Base-by-base conservation (phyloP, 257 asterid genomes). In the Scutellaria galericulata region DNA sequence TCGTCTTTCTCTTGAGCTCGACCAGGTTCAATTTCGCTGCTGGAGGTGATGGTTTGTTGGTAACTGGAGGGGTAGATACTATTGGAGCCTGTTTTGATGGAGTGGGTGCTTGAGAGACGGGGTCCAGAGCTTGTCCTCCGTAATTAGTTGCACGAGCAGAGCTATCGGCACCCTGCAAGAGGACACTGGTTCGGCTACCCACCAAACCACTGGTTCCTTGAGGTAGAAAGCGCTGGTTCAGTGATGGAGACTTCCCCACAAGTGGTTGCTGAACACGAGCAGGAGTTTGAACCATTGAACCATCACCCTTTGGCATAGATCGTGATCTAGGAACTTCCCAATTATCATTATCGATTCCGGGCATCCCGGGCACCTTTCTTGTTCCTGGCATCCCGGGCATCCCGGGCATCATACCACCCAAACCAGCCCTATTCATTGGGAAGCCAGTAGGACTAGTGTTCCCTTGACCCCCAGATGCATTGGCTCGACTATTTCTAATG, bases 351-450 rank as follows among this genome's bases (percentile, higher is more conserved):
- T 89, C 95, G 51, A 87, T 66, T 59, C 92, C 96, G 11, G 98
- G 92, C 85, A 82, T 80, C 15, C 97, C 97, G 0, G 97, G 89
- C 92, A 94, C 84, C 83, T 86, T 94, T 79, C 97, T 85, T 46
- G 84, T 72, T 60, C 98, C 97, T 0, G 99, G 99, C 97, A 87
- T 92, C 66, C 99, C 99, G 0, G 99, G 98, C n/a, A n/a, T 92
- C 66, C 99, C 99, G 0, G 99, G 98, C 96, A 92, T 92, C 97
- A 92, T 88, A 44, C 99, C 97, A 62, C 96, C 97, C 55, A 87
- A 42, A 47, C 97, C 97, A 41, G 96, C 93, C 5, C 94, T 89
- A 72, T 83, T 92, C 78, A 88, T 77, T 15, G 96, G 90, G 83
- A 80, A 82, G 50, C 92, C 96, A 46, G 86, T 78, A 18, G 98